A percentile compares a stretch with the other conserved stretches of the same genome.
phyloP scores from a whole-genome alignment of 768 basidiomycete genomes.

The Termitomyces sp. region DNA sequence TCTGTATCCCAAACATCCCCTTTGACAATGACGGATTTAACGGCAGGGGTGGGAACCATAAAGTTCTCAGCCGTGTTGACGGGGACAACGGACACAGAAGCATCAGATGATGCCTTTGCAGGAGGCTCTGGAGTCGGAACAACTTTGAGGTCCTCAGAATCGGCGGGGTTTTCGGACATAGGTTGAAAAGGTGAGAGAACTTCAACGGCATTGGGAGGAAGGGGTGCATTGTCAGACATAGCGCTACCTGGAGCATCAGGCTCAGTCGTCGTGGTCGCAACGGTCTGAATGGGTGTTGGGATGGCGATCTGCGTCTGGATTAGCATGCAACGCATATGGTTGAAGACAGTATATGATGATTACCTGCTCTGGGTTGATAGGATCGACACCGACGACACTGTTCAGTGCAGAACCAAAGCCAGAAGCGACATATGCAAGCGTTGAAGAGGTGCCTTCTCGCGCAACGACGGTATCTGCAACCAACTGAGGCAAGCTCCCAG shows the following conservation, averaged over 20 bases:
- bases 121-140: background rate
- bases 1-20: background rate
- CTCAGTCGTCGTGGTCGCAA: conserved; percentile 12
- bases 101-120: conserved; percentile 7
- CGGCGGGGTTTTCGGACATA: background rate
- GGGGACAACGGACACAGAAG: conserved; percentile 33
- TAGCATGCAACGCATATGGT: background rate
- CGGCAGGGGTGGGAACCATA: conserved; percentile 11
- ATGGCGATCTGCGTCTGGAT: conserved; percentile 20
- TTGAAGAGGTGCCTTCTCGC: conserved; percentile 31
- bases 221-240: conserved; percentile 9
- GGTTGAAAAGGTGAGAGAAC: background rate
- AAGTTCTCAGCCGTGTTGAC: conserved; percentile 35
- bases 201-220: background rate
- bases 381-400: conserved; percentile 31
- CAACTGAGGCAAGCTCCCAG: conserved; percentile 22
- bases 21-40: background rate
- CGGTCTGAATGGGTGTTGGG: conserved; percentile 22
- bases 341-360: conserved; percentile 1
- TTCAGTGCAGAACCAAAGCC: conserved; percentile 31
- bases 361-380: conserved; percentile 14
- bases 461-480: conserved; percentile 30
- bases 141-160: conserved; percentile 3
- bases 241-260: conserved; percentile 13
- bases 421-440: conserved; percentile 31